These are phyloP conservation scores for Aspergillus nidulans DNA, from an alignment of 495 filamentous ascomycete species.

Conservation along the genomic window DNA sequence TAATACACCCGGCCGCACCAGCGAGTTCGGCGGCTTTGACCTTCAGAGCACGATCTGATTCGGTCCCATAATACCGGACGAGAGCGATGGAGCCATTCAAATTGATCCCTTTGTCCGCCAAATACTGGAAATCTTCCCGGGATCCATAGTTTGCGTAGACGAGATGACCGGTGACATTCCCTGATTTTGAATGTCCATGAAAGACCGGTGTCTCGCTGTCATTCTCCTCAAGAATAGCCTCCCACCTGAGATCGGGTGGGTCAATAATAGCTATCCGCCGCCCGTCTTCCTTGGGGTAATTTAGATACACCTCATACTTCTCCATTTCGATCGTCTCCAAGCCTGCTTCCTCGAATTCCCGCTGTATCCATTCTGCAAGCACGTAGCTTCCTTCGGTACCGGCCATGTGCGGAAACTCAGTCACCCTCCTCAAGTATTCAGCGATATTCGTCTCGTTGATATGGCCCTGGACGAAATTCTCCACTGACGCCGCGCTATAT, in stretches of 20 bases:
- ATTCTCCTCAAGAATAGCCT: slow-evolving; percentile 78
- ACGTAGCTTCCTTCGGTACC: slow-evolving; percentile 86
- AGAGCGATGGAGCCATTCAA: slow-evolving; percentile 78
- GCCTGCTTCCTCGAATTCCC: slow-evolving; percentile 60
- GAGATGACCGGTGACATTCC: slow-evolving; percentile 86
- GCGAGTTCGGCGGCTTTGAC: slow-evolving; percentile 83
- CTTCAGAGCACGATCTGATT: slow-evolving; percentile 69
- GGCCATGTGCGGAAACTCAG: slow-evolving; percentile 77
- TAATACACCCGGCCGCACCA: slow-evolving; percentile 80
- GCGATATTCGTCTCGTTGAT: slow-evolving; percentile 65
- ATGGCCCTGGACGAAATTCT: slow-evolving; percentile 64
- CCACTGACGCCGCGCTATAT: slow-evolving; percentile 55
- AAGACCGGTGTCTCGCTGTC: slow-evolving; percentile 67
- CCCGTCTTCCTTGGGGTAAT: slow-evolving; percentile 76
- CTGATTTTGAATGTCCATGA: slow-evolving; percentile 84
- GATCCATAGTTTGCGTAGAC: slow-evolving; percentile 93
- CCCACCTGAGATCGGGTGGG: slow-evolving; percentile 65
- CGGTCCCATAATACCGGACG: slow-evolving; percentile 73
- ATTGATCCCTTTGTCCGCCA: slow-evolving; percentile 67
- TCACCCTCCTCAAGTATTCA: slow-evolving; percentile 67
- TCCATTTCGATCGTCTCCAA: slow-evolving; percentile 71
- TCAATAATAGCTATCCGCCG: slow-evolving; percentile 78
- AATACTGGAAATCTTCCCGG: slow-evolving; percentile 68
- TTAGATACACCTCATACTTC: slow-evolving; percentile 82
- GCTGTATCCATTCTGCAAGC: slow-evolving; percentile 76